Evolutionary conservation across 768 basidiomycete species (phyloP).

Genomic region (Boletus rufocinnamomeus): DNA sequence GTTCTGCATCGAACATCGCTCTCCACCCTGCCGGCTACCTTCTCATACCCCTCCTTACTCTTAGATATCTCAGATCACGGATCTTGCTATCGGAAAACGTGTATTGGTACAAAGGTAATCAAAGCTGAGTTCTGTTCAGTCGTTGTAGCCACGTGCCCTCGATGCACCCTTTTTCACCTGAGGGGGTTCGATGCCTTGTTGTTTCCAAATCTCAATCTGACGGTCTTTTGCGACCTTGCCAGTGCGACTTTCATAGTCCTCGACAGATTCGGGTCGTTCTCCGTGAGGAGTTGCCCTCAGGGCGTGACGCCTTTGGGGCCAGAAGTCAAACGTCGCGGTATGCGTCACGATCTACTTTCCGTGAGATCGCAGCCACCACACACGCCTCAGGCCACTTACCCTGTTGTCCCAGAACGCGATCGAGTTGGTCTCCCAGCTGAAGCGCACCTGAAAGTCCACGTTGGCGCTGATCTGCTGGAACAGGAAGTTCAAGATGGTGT

Average conservation of each 20-base stretch:
- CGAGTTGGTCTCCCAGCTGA: conserved; percentile 75
- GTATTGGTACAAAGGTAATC: conserved; percentile 12
- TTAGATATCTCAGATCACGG: background rate
- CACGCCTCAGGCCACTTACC: conserved; percentile 38
- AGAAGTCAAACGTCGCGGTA: conserved; percentile 82
- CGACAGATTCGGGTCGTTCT: conserved; percentile 75
- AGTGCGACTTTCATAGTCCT: conserved; percentile 60
- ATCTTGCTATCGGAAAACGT: background rate
- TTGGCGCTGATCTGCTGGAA: conserved; percentile 71
- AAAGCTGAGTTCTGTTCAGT: conserved; percentile 37
- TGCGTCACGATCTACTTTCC: conserved; percentile 63
- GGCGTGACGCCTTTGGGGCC: conserved; percentile 75
- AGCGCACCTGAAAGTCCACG: conserved; percentile 73
- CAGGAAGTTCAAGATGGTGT: conserved; percentile 66
- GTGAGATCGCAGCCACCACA: background rate
- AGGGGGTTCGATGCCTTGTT: conserved; percentile 56
- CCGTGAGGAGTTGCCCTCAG: conserved; percentile 81
- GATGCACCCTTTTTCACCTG: conserved; percentile 31
- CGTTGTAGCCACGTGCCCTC: conserved; percentile 60
- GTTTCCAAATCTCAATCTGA: conserved; percentile 69
- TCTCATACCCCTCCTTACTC: background rate
- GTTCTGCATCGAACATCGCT: conserved; percentile 5
- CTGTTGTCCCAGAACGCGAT: conserved; percentile 89
- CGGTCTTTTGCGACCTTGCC: conserved; percentile 75
- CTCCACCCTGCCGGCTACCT: background rate